These are phyloP conservation scores for Tuber indicum DNA, from an alignment of 495 filamentous ascomycete species.

Conservation along the genomic window DNA sequence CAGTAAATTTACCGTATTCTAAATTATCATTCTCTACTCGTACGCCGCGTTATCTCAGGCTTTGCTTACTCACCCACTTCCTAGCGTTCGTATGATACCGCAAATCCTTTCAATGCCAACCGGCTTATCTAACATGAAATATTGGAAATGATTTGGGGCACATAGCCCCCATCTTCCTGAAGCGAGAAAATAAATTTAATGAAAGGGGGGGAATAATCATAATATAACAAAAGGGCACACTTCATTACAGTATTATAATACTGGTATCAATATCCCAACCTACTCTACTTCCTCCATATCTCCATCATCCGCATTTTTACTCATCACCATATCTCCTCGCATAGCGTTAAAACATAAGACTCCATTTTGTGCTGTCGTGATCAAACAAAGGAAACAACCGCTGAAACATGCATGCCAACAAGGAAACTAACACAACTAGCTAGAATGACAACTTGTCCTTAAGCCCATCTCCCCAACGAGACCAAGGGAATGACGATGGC, in stretches of 20 bases:
- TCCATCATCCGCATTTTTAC: background rate
- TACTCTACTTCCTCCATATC: background rate
- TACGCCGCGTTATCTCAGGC: background rate
- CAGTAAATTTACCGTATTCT: too few species aligned
- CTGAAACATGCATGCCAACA: background rate
- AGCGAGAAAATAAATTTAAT: background rate
- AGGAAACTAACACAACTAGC: background rate
- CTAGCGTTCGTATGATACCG: background rate
- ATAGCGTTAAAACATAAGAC: background rate
- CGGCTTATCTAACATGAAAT: background rate
- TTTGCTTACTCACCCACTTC: background rate
- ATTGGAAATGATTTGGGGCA: background rate
- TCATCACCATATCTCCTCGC: background rate
- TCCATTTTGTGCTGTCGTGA: background rate
- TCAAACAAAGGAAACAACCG: constrained; percentile 1
- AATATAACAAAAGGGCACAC: background rate
- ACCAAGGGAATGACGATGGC: background rate
- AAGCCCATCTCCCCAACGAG: background rate
- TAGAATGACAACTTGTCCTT: constrained; percentile 5
- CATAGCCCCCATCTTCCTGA: background rate
- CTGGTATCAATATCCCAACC: background rate
- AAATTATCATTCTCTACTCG: background rate
- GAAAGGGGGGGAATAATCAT: background rate
- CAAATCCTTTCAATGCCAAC: background rate
- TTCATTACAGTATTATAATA: constrained; percentile 5